Evolutionary conservation across 2,329 filamentous ascomycete species (phyloP).

Genomic region (Sporothrix inflata): DNA sequence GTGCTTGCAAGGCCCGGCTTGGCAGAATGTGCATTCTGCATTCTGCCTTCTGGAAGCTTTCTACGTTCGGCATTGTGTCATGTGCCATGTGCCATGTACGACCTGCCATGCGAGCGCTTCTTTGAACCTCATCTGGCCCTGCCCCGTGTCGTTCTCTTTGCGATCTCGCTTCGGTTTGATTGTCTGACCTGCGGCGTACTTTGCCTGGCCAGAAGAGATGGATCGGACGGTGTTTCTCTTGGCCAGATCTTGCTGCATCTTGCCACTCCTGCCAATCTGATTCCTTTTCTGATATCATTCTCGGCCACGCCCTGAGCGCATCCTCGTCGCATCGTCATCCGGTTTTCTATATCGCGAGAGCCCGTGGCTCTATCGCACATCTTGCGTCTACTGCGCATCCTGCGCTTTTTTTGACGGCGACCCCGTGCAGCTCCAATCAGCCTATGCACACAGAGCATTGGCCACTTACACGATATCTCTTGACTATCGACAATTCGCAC

Average conservation of each 20-base stretch:
- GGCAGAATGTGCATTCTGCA: neutral
- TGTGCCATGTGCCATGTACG: neutral
- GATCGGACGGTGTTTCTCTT: slow-evolving; percentile 17
- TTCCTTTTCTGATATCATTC: neutral
- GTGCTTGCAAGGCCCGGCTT: slow-evolving; percentile 4
- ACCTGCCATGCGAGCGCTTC: neutral
- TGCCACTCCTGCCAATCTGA: slow-evolving; percentile 1
- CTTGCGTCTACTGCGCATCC: neutral
- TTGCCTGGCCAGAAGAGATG: slow-evolving; percentile 22
- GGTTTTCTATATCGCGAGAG: neutral
- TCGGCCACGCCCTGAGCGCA: neutral
- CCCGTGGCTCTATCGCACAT: neutral
- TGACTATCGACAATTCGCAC: neutral
- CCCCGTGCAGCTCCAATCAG: neutral
- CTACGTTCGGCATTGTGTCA: slow-evolving; percentile 27
- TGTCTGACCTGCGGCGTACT: slow-evolving; percentile 38
- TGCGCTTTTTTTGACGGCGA: neutral
- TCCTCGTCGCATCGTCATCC: neutral
- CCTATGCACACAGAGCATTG: neutral
- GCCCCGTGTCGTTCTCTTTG: neutral
- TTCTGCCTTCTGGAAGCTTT: slow-evolving; percentile 32
- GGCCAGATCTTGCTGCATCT: slow-evolving; percentile 13
- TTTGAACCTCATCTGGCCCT: neutral
- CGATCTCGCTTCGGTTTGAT: slow-evolving; percentile 37
- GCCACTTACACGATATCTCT: neutral